phyloP scores from a whole-genome alignment of 805 yeast species.

The Kodamaea hsintzibuensis region DNA sequence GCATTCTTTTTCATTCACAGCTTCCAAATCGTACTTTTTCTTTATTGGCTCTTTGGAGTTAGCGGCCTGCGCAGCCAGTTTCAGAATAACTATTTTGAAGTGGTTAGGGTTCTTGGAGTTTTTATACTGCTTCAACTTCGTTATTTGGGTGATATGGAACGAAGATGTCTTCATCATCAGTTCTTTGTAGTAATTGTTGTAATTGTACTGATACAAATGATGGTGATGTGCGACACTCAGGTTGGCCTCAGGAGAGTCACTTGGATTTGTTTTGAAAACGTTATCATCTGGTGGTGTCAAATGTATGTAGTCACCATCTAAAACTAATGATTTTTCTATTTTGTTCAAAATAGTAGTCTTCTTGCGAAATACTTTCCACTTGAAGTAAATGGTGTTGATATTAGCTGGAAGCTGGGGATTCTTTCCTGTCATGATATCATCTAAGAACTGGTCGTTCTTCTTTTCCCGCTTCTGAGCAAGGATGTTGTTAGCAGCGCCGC shows the following conservation, averaged over 20 bases:
- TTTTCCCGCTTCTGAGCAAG: neutral
- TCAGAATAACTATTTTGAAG: slow-evolving; percentile 72
- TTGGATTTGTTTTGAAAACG: slow-evolving; percentile 36
- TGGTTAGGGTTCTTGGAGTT: slow-evolving; percentile 64
- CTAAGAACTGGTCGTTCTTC: slow-evolving; percentile 22
- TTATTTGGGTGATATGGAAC: slow-evolving; percentile 78
- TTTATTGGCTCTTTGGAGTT: slow-evolving; percentile 55
- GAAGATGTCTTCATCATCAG: slow-evolving; percentile 82
- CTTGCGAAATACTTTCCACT: slow-evolving; percentile 86
- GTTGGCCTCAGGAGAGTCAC: slow-evolving; percentile 28
- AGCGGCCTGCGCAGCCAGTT: slow-evolving; percentile 25
- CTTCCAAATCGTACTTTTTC: slow-evolving; percentile 83
- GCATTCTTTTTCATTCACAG: slow-evolving; percentile 58
- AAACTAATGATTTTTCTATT: slow-evolving; percentile 78
- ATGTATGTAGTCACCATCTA: slow-evolving; percentile 94
- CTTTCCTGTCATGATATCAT: slow-evolving; percentile 31
- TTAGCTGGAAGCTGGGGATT: slow-evolving; percentile 33
- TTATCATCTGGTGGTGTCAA: slow-evolving; percentile 82
- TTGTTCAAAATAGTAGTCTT: slow-evolving; percentile 80
- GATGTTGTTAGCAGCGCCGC: neutral
- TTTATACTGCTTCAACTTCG: slow-evolving; percentile 71
- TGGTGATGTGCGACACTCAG: slow-evolving; percentile 31
- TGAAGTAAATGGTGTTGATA: slow-evolving; percentile 63
- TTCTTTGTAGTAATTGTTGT: slow-evolving; percentile 51
- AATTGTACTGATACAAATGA: slow-evolving; percentile 40